Evolutionary conservation across 116 monocot species (phyloP).

Genomic region (Papilionanthe hybrid): DNA sequence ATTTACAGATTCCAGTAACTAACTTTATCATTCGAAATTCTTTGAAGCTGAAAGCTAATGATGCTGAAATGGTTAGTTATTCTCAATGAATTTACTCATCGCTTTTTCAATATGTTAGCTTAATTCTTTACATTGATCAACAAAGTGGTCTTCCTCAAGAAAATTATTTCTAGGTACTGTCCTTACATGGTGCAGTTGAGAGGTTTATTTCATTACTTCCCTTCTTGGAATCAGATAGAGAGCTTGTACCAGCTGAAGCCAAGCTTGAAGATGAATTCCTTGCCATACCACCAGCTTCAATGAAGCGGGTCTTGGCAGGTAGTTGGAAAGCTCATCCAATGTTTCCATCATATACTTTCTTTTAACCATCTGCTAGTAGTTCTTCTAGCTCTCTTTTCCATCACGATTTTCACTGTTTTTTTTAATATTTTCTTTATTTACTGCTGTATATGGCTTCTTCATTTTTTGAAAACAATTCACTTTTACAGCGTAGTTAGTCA

Average conservation of each 20-base stretch:
- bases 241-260: constrained; percentile 17
- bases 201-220: constrained; percentile 55
- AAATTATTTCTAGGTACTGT: constrained; percentile 36
- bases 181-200: constrained; percentile 53
- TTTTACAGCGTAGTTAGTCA: background rate
- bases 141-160: background rate
- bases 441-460: background rate
- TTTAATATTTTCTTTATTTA: background rate
- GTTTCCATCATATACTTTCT: background rate
- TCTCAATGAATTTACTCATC: background rate
- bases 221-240: constrained; percentile 31
- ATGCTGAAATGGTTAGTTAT: constrained; percentile 65
- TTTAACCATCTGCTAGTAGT: background rate
- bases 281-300: constrained; percentile 36
- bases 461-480: background rate
- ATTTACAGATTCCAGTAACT: constrained; percentile 50
- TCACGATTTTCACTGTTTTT: background rate
- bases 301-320: constrained; percentile 73
- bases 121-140: background rate
- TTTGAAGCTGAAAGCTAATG: constrained; percentile 77
- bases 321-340: background rate
- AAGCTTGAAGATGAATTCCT: constrained; percentile 61
- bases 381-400: background rate
- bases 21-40: constrained; percentile 70
- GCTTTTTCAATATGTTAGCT: background rate